Conservation (phyloP, 75 land plant genomes). For the Pseudotsuga menziesii region DNA sequence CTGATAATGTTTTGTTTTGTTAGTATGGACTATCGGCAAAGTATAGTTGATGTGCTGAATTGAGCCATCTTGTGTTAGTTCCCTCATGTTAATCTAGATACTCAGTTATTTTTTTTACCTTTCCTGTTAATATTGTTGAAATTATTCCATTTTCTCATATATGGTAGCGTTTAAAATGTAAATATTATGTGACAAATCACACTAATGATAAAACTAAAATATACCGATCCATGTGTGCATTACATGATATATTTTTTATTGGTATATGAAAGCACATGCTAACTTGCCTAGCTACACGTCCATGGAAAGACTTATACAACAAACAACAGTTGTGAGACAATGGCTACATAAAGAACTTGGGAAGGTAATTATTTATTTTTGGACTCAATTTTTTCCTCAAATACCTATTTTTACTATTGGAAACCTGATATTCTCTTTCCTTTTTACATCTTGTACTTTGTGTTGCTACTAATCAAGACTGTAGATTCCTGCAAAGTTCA, state of each 20-base stretch:
- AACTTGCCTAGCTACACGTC: constrained; percentile 75
- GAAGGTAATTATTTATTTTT: constrained; percentile 27
- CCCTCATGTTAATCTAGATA: not conserved
- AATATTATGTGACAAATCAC: not conserved
- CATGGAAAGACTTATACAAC: constrained; percentile 90
- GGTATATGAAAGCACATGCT: constrained; percentile 39
- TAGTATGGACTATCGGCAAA: constrained; percentile 71
- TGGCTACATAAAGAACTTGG: constrained; percentile 69
- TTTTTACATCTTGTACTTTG: not conserved
- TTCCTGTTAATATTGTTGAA: not conserved
- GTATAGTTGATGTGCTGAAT: constrained; percentile 74
- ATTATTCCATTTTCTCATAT: not conserved
- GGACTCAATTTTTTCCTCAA: not conserved
- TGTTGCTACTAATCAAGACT: not conserved
- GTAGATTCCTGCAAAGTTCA: not conserved
- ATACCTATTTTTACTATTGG: not conserved
- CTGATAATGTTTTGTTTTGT: constrained; percentile 84
- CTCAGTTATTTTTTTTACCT: not conserved
- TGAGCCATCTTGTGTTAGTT: constrained; percentile 72
- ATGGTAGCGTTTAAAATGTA: not conserved
- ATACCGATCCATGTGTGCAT: not conserved
- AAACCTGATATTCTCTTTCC: not conserved
- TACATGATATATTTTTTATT: constrained; percentile 11
- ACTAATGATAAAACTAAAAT: not conserved
- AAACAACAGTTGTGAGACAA: constrained; percentile 69